phyloP scores from a whole-genome alignment of 148 eudicot genomes.

The Rhododendron williamsianum region DNA sequence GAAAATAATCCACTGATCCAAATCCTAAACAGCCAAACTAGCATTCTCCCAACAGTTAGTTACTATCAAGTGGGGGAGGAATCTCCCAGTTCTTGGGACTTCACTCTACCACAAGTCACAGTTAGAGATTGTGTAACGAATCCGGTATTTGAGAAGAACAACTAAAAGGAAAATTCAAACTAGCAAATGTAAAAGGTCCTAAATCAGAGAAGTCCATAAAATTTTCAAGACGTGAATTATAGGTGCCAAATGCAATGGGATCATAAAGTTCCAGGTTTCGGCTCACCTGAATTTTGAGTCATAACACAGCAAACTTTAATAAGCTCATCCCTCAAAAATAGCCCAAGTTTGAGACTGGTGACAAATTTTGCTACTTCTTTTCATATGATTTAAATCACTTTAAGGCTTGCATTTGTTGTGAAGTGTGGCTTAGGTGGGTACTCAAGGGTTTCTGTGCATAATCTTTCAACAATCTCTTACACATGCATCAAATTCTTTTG shows the following conservation, averaged over 20 bases:
- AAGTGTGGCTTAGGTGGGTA: not conserved
- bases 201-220: not conserved
- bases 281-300: not conserved
- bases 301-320: not conserved
- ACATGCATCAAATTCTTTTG: not conserved
- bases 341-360: not conserved
- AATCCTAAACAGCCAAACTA: slow-evolving; percentile 5
- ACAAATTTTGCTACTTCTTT: not conserved
- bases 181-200: not conserved
- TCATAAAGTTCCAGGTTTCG: not conserved
- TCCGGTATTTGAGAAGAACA: not conserved
- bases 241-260: not conserved
- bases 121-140: not conserved
- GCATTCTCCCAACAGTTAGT: not conserved
- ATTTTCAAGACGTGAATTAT: not conserved
- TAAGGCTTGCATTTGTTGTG: not conserved
- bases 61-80: not conserved
- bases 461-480: not conserved
- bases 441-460: not conserved
- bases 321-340: not conserved
- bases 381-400: not conserved
- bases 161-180: not conserved
- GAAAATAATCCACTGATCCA: not conserved
- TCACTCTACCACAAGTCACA: not conserved
- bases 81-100: not conserved